These are phyloP conservation scores for Dispira simplex DNA, from an alignment of 192 early-diverging fungal species.

Conservation along the genomic window DNA sequence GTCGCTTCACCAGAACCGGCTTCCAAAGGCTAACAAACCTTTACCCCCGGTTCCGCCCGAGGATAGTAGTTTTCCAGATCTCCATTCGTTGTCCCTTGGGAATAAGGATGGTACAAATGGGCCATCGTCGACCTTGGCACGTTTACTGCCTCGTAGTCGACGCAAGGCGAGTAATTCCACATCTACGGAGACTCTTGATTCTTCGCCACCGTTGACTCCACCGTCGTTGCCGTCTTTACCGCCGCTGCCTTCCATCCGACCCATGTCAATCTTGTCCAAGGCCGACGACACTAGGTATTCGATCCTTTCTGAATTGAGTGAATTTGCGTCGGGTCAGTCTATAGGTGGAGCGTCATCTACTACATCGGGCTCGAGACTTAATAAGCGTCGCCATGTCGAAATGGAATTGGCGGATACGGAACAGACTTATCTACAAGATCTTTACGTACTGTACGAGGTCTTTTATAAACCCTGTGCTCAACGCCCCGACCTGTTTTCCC, in stretches of 20 bases:
- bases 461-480: conserved; percentile 42
- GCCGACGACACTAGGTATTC: not conserved
- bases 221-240: not conserved
- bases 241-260: not conserved
- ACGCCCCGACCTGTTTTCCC: conserved; percentile 26
- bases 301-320: not conserved
- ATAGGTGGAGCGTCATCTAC: not conserved
- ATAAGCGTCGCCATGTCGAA: conserved; percentile 54
- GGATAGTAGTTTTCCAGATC: too few relatives aligned
- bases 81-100: too few relatives aligned
- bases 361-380: not conserved
- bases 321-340: too few relatives aligned
- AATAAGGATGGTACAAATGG: not conserved
- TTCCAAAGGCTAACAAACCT: not conserved
- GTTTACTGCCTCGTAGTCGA: not conserved
- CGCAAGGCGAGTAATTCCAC: not conserved
- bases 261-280: conserved; percentile 1
- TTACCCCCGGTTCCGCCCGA: not conserved
- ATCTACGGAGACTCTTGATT: not conserved
- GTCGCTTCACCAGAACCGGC: not conserved
- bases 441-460: conserved; percentile 53
- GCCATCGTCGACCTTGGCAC: not conserved
- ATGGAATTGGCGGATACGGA: conserved; percentile 70
- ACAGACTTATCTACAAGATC: conserved; percentile 50
- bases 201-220: not conserved